Evolutionary conservation across 352 stramenopile species (phyloP), one percentile per base, ranked within the genome.

Genomic region (Globisporangium recalcitrans): DNA sequence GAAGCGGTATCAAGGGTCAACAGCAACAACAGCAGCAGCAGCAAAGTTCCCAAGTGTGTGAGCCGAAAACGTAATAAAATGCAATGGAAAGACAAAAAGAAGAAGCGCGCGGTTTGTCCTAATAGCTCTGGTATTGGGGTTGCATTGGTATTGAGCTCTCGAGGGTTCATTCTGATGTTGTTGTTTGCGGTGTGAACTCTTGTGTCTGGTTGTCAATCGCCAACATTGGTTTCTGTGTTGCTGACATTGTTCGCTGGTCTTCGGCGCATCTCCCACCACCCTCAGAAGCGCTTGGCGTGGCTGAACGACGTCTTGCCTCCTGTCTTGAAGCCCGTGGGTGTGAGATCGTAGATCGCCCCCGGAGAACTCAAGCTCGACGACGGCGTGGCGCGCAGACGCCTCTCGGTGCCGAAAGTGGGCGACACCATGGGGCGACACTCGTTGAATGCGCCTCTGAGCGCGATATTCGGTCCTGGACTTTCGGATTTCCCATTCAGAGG

Each of bases 391-490:
- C 72, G 73, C 53, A 89, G 63, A 8, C 85, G 74, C 38, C 68
- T 60, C 60, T 92, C 85, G 0, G 73, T 88, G 49, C 85, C 85
- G 44, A 94, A 94, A 13, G 80, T 93, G 11, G 85, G 77, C 22
- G 82, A 81, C 2, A 87, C 77, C 8, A 67, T 62, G 52, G 82
- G 54, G 14, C 73, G 70, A 1, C 54, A 71, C 13, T 85, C 70
- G 47, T 69, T 62, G 71, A 88, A 87, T 4, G 70, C 72, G 21
- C 77, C 69, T 19, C 79, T 82, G 34, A 90, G 79, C 62, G 78
- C 72, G 13, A 90, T 54, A 34, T 90, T 87, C 0, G 85, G 83
- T 2, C 83, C 85, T 3, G 82, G 82, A 0, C 78, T 69, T 24
- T 87, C 77, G 29, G 55, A 74, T 52, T 78, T 90, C 32, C 71